Evolutionary conservation across 1,139 yeast species (phyloP).

Genomic region (Candida albicans): DNA sequence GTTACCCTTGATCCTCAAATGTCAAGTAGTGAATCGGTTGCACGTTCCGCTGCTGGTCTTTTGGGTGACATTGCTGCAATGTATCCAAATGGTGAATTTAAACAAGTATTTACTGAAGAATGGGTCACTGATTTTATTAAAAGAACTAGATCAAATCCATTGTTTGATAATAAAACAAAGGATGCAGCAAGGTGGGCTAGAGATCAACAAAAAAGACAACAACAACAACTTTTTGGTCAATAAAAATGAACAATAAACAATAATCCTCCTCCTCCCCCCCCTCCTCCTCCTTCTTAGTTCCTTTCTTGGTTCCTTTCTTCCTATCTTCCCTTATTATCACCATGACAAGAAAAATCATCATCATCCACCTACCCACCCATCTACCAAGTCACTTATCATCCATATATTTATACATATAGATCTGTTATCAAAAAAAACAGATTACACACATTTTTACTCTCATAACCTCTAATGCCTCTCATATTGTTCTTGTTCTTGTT

Average conservation of each 20-base stretch:
- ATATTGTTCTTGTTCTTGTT: slow-evolving; percentile 5
- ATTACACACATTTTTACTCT: slow-evolving; percentile 7
- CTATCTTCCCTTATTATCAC: not conserved
- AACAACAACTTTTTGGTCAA: slow-evolving; percentile 18
- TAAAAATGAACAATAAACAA: not conserved
- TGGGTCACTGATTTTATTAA: slow-evolving; percentile 83
- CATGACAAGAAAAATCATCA: no score
- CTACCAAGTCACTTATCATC: no score
- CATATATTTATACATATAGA: no score
- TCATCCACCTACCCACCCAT: no score
- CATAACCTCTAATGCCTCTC: slow-evolving; percentile 11
- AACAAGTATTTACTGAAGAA: slow-evolving; percentile 60
- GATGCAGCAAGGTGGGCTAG: slow-evolving; percentile 97
- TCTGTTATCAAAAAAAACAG: not conserved
- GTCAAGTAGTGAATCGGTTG: slow-evolving; percentile 61
- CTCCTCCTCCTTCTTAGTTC: no score
- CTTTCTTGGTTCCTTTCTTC: not conserved
- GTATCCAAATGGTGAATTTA: slow-evolving; percentile 74
- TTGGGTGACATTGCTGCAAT: slow-evolving; percentile 91
- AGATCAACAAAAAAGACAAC: slow-evolving; percentile 71
- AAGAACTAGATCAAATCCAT: slow-evolving; percentile 63
- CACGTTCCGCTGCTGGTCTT: slow-evolving; percentile 81
- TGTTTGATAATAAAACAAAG: slow-evolving; percentile 64
- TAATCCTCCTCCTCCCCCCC: slow-evolving; percentile 1
- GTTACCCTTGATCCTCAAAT: slow-evolving; percentile 62